Percentiles rank a stretch among this genome's conserved stretches.
Conservation (phyloP, 371 early-diverging fungal species). For the Chytridiales sp. region DNA sequence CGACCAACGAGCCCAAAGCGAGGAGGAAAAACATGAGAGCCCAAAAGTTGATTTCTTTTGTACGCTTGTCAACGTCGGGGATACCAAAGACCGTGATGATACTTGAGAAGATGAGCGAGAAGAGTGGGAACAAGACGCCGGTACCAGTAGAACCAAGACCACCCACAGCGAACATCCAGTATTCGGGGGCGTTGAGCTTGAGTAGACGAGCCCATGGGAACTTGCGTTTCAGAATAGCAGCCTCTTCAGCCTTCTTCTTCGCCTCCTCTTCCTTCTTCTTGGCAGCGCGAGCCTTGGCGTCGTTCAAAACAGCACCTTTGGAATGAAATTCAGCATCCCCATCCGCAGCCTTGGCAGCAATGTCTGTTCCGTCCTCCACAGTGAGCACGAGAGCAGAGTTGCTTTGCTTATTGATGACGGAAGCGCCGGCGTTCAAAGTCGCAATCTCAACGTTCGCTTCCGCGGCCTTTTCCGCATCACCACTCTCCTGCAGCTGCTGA, state of each 20-base stretch:
- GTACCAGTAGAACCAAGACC: slow-evolving; percentile 10
- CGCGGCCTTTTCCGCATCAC: slow-evolving; percentile 5
- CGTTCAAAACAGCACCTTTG: neutral
- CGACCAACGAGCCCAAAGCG: slow-evolving; percentile 53
- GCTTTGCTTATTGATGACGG: too few species aligned
- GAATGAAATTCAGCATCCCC: neutral
- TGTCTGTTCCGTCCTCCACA: neutral
- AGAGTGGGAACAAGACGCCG: slow-evolving; percentile 27
- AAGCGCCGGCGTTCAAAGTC: too few species aligned
- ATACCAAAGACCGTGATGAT: slow-evolving; percentile 20
- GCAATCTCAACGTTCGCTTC: neutral
- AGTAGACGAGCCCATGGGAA: slow-evolving; percentile 19
- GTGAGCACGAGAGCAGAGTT: too few species aligned
- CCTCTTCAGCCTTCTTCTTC: slow-evolving; percentile 18
- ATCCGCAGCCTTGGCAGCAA: neutral
- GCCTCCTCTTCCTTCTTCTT: slow-evolving; percentile 22
- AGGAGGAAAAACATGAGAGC: slow-evolving; percentile 73
- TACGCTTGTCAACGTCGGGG: slow-evolving; percentile 15
- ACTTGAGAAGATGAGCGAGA: slow-evolving; percentile 27
- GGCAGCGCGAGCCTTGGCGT: slow-evolving; percentile 10
- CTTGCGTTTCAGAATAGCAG: slow-evolving; percentile 10
- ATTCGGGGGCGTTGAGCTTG: slow-evolving; percentile 20
- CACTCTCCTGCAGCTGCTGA: slow-evolving; percentile 30
- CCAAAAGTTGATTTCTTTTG: slow-evolving; percentile 64
- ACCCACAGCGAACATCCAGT: slow-evolving; percentile 17